Conservation (phyloP, 768 basidiomycete genomes). For the Tremella yokohamensis region DNA sequence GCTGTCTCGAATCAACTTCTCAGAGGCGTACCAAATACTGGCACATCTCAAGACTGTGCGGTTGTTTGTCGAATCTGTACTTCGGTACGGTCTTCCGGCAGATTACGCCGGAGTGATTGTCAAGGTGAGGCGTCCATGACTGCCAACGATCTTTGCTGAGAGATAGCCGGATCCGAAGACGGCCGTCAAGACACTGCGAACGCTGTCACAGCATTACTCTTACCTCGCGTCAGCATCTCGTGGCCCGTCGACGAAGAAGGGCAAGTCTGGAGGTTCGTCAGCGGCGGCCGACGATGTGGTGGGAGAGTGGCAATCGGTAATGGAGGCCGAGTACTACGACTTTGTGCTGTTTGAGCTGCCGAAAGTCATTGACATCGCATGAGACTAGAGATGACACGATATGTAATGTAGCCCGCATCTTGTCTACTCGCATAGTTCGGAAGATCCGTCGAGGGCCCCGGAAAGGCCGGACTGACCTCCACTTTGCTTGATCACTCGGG, state of each 20-base stretch:
- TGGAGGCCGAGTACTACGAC: conserved; percentile 95
- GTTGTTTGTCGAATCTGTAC: conserved; percentile 88
- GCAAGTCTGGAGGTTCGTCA: conserved; percentile 51
- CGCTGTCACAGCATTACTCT: conserved; percentile 71
- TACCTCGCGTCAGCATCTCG: conserved; percentile 74
- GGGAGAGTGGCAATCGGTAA: conserved; percentile 84
- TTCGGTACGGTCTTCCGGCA: conserved; percentile 91
- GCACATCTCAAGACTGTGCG: conserved; percentile 89
- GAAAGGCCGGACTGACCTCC: too few species aligned
- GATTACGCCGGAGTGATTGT: conserved; percentile 77
- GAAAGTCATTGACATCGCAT: conserved; percentile 59
- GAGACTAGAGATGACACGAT: too few species aligned
- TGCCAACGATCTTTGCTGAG: not conserved
- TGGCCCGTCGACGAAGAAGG: conserved; percentile 52
- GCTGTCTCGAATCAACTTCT: conserved; percentile 89
- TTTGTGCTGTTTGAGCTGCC: conserved; percentile 93
- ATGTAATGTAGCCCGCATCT: too few species aligned
- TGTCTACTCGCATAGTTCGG: too few species aligned
- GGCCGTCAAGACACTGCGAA: conserved; percentile 69
- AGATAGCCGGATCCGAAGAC: conserved; percentile 75
- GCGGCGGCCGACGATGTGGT: conserved; percentile 64
- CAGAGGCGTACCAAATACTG: conserved; percentile 88
- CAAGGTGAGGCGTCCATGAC: not conserved
- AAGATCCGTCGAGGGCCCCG: too few species aligned
- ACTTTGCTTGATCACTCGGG: too few species aligned